Percentiles rank a stretch among this genome's conserved stretches.
These are phyloP conservation scores for Citeromyces matritensis DNA, from an alignment of 805 yeast genomes.

Conservation along the genomic window DNA sequence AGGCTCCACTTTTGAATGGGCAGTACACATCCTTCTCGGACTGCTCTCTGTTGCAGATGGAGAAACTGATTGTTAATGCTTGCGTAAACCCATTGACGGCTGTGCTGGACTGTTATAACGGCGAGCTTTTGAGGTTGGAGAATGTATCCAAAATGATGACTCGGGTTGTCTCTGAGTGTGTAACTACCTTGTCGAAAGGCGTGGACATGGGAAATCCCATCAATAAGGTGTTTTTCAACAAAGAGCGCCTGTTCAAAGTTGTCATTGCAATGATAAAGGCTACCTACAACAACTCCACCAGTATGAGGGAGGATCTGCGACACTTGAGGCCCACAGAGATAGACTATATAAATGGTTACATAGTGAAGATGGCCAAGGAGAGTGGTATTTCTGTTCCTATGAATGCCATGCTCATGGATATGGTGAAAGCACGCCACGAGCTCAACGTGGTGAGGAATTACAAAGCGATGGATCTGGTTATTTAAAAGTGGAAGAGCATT, in stretches of 20 bases:
- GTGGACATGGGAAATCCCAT: not conserved
- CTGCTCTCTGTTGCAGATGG: slow-evolving; percentile 42
- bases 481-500: no score
- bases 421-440: slow-evolving; percentile 23
- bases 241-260: slow-evolving; percentile 16
- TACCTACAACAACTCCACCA: slow-evolving; percentile 46
- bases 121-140: slow-evolving; percentile 38
- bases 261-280: slow-evolving; percentile 22
- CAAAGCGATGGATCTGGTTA: no score
- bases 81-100: slow-evolving; percentile 81
- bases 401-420: slow-evolving; percentile 26
- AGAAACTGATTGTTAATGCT: slow-evolving; percentile 66
- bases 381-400: slow-evolving; percentile 26
- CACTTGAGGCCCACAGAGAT: slow-evolving; percentile 54
- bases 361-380: slow-evolving; percentile 37
- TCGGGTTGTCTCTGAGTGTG: slow-evolving; percentile 27
- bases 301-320: slow-evolving; percentile 58
- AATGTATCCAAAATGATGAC: slow-evolving; percentile 18
- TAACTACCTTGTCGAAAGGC: slow-evolving; percentile 18
- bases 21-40: slow-evolving; percentile 21
- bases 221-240: not conserved
- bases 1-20: slow-evolving; percentile 14
- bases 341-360: slow-evolving; percentile 72
- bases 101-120: slow-evolving; percentile 62
- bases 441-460: slow-evolving; percentile 1